These are phyloP conservation scores for Orbilia ellipsospora DNA, from an alignment of 2,329 filamentous ascomycete genomes.

Conservation along the genomic window DNA sequence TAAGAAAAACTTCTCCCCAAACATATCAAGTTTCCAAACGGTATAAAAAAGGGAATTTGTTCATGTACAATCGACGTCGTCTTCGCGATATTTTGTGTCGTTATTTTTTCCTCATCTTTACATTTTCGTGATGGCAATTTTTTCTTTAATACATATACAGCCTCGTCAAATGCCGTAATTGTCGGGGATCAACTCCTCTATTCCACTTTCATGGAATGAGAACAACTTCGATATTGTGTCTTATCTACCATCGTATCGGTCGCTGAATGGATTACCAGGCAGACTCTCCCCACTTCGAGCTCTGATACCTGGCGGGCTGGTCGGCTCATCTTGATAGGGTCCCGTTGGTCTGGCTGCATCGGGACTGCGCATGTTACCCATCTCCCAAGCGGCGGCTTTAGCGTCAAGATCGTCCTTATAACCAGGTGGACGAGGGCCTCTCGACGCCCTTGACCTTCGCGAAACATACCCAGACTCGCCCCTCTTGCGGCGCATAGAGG, in stretches of 20 bases:
- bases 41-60: constrained; percentile 4
- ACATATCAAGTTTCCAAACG: not conserved
- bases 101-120: too few species aligned
- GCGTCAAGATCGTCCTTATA: constrained; percentile 47
- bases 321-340: constrained; percentile 50
- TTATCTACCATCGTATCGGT: constrained; percentile 35
- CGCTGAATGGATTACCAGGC: constrained; percentile 43
- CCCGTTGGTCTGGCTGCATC: constrained; percentile 32
- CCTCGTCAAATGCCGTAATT: too few species aligned
- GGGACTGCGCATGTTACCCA: constrained; percentile 44
- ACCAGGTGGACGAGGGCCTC: constrained; percentile 27
- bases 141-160: too few species aligned
- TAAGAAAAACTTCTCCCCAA: not conserved
- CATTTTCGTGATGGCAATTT: too few species aligned
- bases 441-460: constrained; percentile 19
- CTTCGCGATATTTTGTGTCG: not conserved
- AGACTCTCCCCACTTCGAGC: constrained; percentile 40
- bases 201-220: too few species aligned
- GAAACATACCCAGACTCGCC: constrained; percentile 37
- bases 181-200: too few species aligned
- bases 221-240: too few species aligned
- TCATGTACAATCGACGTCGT: constrained; percentile 25
- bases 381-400: constrained; percentile 52
- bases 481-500: constrained; percentile 46
- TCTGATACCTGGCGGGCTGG: constrained; percentile 34